A percentile compares a stretch with the other conserved stretches of the same genome.
These are phyloP conservation scores for Cystofilobasidium bisporidii DNA, from an alignment of 768 basidiomycete genomes.

Conservation along the genomic window DNA sequence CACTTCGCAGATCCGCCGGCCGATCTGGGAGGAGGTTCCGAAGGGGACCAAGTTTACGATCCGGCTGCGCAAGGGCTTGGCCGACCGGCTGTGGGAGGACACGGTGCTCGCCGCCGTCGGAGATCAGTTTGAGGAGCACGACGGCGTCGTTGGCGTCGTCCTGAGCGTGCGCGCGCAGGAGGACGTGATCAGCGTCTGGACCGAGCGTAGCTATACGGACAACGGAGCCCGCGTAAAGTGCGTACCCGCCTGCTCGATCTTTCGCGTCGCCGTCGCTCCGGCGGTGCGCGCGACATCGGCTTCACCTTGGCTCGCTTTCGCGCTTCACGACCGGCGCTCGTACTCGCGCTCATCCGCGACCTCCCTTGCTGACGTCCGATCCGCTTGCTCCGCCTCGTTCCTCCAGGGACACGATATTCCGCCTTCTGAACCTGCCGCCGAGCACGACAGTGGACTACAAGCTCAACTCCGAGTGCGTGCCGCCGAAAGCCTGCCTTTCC, in stretches of 20 bases:
- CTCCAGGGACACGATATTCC: constrained; percentile 65
- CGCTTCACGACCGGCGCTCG: too few species aligned
- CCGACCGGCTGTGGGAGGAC: constrained; percentile 86
- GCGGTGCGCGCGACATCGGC: too few species aligned
- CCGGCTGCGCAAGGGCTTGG: constrained; percentile 78
- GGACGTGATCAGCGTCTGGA: constrained; percentile 91
- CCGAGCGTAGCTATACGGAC: constrained; percentile 63
- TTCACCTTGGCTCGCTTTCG: too few species aligned
- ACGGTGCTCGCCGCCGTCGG: constrained; percentile 69
- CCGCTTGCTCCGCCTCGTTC: not conserved
- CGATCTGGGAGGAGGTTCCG: constrained; percentile 82
- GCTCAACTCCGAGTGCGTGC: constrained; percentile 50
- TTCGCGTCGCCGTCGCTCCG: constrained; percentile 26
- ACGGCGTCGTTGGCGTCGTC: constrained; percentile 77
- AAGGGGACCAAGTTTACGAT: constrained; percentile 58
- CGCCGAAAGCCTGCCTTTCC: too few species aligned
- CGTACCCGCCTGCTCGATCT: constrained; percentile 34
- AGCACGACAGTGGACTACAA: constrained; percentile 88
- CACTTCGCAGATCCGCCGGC: constrained; percentile 60
- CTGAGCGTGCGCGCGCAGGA: constrained; percentile 80
- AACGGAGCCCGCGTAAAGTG: constrained; percentile 74
- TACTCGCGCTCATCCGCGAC: too few species aligned
- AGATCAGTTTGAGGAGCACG: constrained; percentile 65
- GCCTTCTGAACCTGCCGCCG: constrained; percentile 62
- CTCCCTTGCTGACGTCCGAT: constrained; percentile 9